Evolutionary conservation across 495 filamentous ascomycete species (phyloP).

Genomic region (Penicillium herquei): DNA sequence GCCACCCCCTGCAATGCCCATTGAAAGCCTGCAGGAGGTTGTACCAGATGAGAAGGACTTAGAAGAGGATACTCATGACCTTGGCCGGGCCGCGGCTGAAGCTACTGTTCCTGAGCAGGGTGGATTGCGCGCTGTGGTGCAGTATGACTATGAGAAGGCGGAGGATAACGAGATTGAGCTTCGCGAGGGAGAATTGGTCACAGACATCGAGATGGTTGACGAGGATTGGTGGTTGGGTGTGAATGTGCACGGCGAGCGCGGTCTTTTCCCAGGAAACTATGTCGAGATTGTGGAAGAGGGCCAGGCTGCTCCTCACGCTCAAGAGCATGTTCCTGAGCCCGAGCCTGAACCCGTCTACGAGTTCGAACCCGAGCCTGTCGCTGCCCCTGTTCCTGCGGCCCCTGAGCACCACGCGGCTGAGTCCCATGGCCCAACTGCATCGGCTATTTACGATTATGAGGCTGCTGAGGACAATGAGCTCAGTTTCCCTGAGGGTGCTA

Average conservation of each 20-base stretch:
- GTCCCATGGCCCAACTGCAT: constrained; percentile 61
- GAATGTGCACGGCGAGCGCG: constrained; percentile 75
- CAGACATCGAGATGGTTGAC: constrained; percentile 97
- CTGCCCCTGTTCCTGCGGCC: constrained; percentile 1
- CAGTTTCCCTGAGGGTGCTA: constrained; percentile 86
- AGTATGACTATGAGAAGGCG: constrained; percentile 95
- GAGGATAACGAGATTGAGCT: constrained; percentile 96
- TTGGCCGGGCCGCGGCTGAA: constrained; percentile 60
- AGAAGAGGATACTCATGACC: constrained; percentile 62
- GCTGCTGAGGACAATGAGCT: constrained; percentile 97
- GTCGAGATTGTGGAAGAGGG: constrained; percentile 76
- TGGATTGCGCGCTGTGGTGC: constrained; percentile 71
- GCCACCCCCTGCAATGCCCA: constrained; percentile 54
- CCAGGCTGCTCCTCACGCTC: constrained; percentile 29
- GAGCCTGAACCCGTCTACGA: constrained; percentile 15
- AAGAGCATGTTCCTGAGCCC: constrained; percentile 7
- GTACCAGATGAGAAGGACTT: constrained; percentile 63
- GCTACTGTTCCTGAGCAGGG: constrained; percentile 40
- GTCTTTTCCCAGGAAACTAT: constrained; percentile 95
- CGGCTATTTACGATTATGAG: constrained; percentile 92
- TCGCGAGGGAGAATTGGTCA: constrained; percentile 84
- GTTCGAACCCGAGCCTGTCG: constrained; percentile 13
- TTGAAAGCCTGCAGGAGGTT: constrained; percentile 54
- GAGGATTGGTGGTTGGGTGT: constrained; percentile 96
- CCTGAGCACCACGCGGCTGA: constrained; percentile 14